phyloP scores from a whole-genome alignment of 768 basidiomycete genomes.

The Russula brevipes region DNA sequence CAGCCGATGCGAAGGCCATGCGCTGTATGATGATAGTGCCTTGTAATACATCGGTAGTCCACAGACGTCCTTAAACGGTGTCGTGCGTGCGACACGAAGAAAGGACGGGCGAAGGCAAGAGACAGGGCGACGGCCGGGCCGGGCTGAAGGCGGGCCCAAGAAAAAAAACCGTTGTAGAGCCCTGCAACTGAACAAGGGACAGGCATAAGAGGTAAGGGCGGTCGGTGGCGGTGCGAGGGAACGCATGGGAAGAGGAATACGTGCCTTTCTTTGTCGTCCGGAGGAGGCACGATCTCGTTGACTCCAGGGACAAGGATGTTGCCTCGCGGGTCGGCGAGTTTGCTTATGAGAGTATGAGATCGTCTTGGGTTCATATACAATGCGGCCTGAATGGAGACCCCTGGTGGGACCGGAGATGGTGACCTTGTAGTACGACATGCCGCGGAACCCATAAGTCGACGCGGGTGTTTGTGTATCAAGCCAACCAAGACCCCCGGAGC shows the following conservation, averaged over 20 bases:
- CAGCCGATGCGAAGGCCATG: too few relatives aligned
- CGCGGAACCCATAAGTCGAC: slow-evolving; percentile 84
- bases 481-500: slow-evolving; percentile 92
- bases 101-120: too few relatives aligned
- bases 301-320: slow-evolving; percentile 86
- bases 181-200: slow-evolving; percentile 33
- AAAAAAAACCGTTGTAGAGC: slow-evolving; percentile 37
- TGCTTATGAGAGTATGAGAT: slow-evolving; percentile 80
- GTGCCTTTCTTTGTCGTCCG: slow-evolving; percentile 69
- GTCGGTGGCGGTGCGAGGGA: not conserved
- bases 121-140: too few relatives aligned
- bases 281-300: slow-evolving; percentile 71
- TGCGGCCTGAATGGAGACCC: slow-evolving; percentile 86
- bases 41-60: too few relatives aligned
- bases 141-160: too few relatives aligned
- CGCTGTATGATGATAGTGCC: too few relatives aligned
- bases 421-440: slow-evolving; percentile 81
- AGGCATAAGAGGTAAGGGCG: not conserved
- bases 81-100: too few relatives aligned
- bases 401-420: slow-evolving; percentile 76
- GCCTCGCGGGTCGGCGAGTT: slow-evolving; percentile 74
- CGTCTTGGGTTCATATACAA: slow-evolving; percentile 80
- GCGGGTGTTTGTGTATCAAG: slow-evolving; percentile 74
- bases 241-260: slow-evolving; percentile 23
- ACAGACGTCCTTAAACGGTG: too few relatives aligned